These are phyloP conservation scores for Eutypella sp. DNA, from an alignment of 2,329 filamentous ascomycete genomes.

Conservation along the genomic window DNA sequence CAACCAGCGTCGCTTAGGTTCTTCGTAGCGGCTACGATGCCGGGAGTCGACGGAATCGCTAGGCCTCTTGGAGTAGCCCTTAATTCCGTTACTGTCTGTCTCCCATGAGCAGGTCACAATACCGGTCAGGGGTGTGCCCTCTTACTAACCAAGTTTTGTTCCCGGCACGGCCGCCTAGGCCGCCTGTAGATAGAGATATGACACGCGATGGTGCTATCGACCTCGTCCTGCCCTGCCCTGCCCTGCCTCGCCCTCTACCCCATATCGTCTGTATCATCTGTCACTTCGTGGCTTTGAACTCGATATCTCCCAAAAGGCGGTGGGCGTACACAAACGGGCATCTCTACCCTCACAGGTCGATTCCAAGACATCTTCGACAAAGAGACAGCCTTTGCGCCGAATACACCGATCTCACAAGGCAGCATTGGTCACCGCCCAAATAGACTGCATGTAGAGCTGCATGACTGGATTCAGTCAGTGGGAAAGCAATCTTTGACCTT, in stretches of 20 bases:
- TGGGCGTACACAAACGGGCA: slow-evolving; percentile 43
- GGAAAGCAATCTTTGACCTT: slow-evolving; percentile 32
- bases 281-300: slow-evolving; percentile 38
- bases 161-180: slow-evolving; percentile 14
- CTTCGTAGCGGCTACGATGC: slow-evolving; percentile 20
- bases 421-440: slow-evolving; percentile 28
- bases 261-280: slow-evolving; percentile 31
- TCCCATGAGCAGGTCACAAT: slow-evolving; percentile 14
- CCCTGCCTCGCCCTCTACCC: slow-evolving; percentile 5
- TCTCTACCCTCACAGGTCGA: slow-evolving; percentile 38
- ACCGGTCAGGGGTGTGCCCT: slow-evolving; percentile 11
- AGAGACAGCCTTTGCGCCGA: slow-evolving; percentile 35
- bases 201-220: slow-evolving; percentile 6
- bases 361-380: slow-evolving; percentile 47
- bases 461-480: slow-evolving; percentile 33
- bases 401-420: slow-evolving; percentile 31
- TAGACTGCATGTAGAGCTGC: slow-evolving; percentile 34
- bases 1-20: slow-evolving; percentile 17
- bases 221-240: slow-evolving; percentile 14
- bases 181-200: slow-evolving; percentile 10
- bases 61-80: slow-evolving; percentile 12
- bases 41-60: slow-evolving; percentile 23
- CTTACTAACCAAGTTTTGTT: slow-evolving; percentile 8
- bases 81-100: slow-evolving; percentile 17
- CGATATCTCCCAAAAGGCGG: slow-evolving; percentile 42